Conservation (phyloP, 352 stramenopile genomes). For the Peronosclerospora sorghi region DNA sequence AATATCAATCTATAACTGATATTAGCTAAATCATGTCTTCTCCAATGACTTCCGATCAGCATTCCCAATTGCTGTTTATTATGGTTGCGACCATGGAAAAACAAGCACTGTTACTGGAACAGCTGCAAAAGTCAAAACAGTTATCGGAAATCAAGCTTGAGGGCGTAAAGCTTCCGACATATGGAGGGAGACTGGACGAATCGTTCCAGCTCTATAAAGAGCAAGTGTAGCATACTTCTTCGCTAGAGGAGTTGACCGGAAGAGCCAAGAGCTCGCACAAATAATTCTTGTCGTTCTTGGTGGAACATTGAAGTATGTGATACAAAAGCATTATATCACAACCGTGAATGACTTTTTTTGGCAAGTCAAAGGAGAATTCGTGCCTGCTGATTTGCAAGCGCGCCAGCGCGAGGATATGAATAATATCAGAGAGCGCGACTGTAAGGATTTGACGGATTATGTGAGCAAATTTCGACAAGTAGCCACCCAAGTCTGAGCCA, state of each 20-base stretch:
- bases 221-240: conserved; percentile 10
- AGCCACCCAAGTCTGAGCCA: conserved; percentile 1
- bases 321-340: conserved; percentile 4
- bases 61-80: neutral
- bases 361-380: conserved; percentile 3
- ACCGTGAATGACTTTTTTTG: conserved; percentile 6
- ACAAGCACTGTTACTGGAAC: neutral
- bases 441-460: conserved; percentile 2
- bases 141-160: neutral
- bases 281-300: neutral
- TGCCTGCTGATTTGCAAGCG: conserved; percentile 4
- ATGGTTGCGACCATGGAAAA: neutral
- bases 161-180: neutral
- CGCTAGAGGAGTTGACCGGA: conserved; percentile 5
- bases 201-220: neutral
- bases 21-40: neutral
- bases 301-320: conserved; percentile 6
- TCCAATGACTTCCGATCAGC: neutral
- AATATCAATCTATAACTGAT: conserved; percentile 1
- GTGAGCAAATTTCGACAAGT: conserved; percentile 1
- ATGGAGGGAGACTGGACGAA: neutral
- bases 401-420: conserved; percentile 1
- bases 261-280: neutral
- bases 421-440: conserved; percentile 1
- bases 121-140: neutral